Evolutionary conservation across 371 early-diverging fungal genomes (phyloP), one percentile per base, ranked within the genome.

Genomic region (Mortierella sp.): DNA sequence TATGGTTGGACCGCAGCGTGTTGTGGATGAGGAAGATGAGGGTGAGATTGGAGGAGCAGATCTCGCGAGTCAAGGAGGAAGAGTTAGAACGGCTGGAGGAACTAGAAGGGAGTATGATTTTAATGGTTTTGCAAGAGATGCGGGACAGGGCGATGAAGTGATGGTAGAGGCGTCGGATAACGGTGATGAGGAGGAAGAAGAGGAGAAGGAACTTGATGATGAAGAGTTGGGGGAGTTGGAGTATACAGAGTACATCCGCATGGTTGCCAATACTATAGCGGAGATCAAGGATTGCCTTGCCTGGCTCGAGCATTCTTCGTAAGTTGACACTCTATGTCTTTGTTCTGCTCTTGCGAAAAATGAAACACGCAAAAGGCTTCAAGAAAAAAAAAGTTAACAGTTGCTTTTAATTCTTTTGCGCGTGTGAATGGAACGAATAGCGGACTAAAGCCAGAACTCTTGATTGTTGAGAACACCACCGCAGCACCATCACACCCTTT

Each of bases 241-340:
- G 48, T 13, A 26, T 19, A 21, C n/a, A 47, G 77, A 84, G 68
- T 80, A 84, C 50, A 77, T 84, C 28, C 70, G 70, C 24, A 44
- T 44, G 14, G 74, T 68, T 6, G 75, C 79, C 52, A 38, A 70
- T 65, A 47, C 84, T 14, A 52, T 84, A 28, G 79, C 81, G 16
- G 84, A 80, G 58, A 63, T 84, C 54, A 78, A 84, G 74, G 84
- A 84, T 42, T 54, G 76, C 11, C 34, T 81, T 2, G 71, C 76
- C 0, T 84, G 84, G 84, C 75, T 84, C 38, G 73, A 80, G 50
- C 81, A 78, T 4, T 52, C 45, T 3, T 70, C 70, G 84, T 84
- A 79, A 71, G 73, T 76, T 21, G 11, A 13, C 31, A 60, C 16
- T 58, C 21, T 13, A 13, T 48, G 16, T 10, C 50, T 16, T 54